Evolutionary conservation across 1,284 basidiomycete genomes (phyloP).

Genomic region (Sanghuangporus sanghuang): DNA sequence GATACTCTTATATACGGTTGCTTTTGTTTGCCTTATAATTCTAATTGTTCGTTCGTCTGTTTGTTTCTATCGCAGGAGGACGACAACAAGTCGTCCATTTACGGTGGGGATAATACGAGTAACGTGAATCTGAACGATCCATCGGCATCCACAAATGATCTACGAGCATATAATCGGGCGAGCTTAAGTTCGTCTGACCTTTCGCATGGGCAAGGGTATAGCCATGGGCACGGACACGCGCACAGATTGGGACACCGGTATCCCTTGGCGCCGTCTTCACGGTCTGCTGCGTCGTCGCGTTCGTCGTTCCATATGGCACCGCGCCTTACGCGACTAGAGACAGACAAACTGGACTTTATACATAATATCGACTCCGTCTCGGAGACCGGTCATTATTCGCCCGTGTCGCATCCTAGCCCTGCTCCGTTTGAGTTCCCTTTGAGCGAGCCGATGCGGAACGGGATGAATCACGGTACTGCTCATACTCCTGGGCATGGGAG

Average conservation of each 20-base stretch:
- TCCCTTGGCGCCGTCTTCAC: not conserved
- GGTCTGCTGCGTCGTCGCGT: constrained; percentile 5
- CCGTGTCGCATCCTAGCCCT: constrained; percentile 8
- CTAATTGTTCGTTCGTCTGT: not conserved
- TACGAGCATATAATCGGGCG: constrained; percentile 6
- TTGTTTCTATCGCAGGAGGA: not conserved
- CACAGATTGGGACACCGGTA: not conserved
- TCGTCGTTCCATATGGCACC: constrained; percentile 11
- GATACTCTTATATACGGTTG: not conserved
- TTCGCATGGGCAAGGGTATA: constrained; percentile 1
- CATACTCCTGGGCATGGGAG: not conserved
- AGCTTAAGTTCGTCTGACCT: constrained; percentile 7
- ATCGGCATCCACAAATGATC: not conserved
- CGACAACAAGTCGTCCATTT: not conserved
- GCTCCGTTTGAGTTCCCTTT: constrained; percentile 1
- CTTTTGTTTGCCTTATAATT: not conserved
- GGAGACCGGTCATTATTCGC: constrained; percentile 17
- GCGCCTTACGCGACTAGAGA: constrained; percentile 4
- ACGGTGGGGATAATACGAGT: not conserved
- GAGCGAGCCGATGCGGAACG: not conserved
- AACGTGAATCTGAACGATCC: not conserved
- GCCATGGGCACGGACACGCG: not conserved
- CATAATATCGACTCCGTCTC: constrained; percentile 13
- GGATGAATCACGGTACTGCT: not conserved
- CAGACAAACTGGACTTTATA: constrained; percentile 11